phyloP scores from a whole-genome alignment of 768 basidiomycete species.

The Lactarius indigo region DNA sequence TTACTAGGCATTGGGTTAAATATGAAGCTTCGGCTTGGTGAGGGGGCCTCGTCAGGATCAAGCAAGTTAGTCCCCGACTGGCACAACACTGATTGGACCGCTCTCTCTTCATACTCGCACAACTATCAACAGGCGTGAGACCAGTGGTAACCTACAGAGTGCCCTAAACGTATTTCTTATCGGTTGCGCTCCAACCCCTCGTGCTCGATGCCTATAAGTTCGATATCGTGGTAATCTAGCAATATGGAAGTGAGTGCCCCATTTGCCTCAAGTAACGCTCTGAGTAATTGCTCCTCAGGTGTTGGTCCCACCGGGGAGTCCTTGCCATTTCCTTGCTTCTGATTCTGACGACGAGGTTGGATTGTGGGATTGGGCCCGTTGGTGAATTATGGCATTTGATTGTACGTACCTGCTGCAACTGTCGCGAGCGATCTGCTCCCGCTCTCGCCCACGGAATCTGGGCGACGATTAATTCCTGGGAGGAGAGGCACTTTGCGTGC shows the following conservation, averaged over 20 bases:
- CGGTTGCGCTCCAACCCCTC: slow-evolving; percentile 67
- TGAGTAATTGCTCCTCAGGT: slow-evolving; percentile 70
- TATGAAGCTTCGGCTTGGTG: no score
- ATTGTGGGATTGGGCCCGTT: background rate
- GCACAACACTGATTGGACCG: no score
- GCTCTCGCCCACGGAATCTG: slow-evolving; percentile 92
- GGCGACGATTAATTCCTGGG: slow-evolving; percentile 79
- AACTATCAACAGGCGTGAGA: background rate
- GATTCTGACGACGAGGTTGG: slow-evolving; percentile 7
- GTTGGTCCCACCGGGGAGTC: slow-evolving; percentile 47
- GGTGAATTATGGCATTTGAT: slow-evolving; percentile 15
- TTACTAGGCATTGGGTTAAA: no score
- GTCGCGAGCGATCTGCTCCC: slow-evolving; percentile 68
- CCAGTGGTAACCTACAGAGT: slow-evolving; percentile 46
- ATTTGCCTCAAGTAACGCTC: slow-evolving; percentile 69
- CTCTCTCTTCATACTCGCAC: no score
- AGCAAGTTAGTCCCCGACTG: no score
- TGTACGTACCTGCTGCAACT: slow-evolving; percentile 17
- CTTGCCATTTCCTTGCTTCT: slow-evolving; percentile 15
- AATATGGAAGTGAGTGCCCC: slow-evolving; percentile 65
- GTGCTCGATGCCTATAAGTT: slow-evolving; percentile 57
- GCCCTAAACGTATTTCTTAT: slow-evolving; percentile 62
- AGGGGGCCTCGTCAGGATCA: no score
- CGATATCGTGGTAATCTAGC: slow-evolving; percentile 73
- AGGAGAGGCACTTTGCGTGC: slow-evolving; percentile 68